Evolutionary conservation across 768 basidiomycete genomes (phyloP), one percentile per base, ranked within the genome.

Genomic region (Heimioporus sp.): DNA sequence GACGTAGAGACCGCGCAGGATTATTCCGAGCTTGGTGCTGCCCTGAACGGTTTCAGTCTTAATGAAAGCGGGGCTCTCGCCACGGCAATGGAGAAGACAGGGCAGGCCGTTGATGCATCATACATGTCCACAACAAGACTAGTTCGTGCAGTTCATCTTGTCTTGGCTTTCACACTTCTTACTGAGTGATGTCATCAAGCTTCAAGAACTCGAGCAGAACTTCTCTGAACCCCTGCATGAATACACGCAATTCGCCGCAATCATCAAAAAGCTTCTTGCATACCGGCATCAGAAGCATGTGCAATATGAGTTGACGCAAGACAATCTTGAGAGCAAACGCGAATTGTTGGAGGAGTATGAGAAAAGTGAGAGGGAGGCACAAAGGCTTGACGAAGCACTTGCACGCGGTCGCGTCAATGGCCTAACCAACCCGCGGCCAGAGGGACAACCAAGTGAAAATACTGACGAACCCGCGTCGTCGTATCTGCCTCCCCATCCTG

Each of bases 231-330:
- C 97, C 9, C 72, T 98, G 44, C 91, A 96, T 60, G 95, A 98
- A 66, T 98, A 98, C 70, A 74, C 86, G 48, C 97, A 98, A 69
- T 99, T 98, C 66, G 92, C 90, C 12, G 76, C 79, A 17, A 95
- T 98, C 64, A 98, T 99, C 74, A 95, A 92, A 78, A 90, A 90
- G 64, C 75, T 98, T 32, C 83, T 99, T 43, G 84, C 85, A 0
- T 99, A 95, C 72, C 90, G 97, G 39, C 96, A 98, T 66, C 93
- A 95, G 72, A 98, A 98, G 72, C 94, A 99, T 56, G 89, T 94
- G 9, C 97, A 99, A 67, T 95, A 87, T 63, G 97, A 99, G 72
- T 90, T 97, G 81, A 96, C 97, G 4, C 90, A 96, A 68, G 95
- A 98, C 65, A 77, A 78, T 21, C 76, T 99, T 12, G 94, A 94